Conservation (phyloP, 2,329 filamentous ascomycete species). For the Rosellinia necatrix region DNA sequence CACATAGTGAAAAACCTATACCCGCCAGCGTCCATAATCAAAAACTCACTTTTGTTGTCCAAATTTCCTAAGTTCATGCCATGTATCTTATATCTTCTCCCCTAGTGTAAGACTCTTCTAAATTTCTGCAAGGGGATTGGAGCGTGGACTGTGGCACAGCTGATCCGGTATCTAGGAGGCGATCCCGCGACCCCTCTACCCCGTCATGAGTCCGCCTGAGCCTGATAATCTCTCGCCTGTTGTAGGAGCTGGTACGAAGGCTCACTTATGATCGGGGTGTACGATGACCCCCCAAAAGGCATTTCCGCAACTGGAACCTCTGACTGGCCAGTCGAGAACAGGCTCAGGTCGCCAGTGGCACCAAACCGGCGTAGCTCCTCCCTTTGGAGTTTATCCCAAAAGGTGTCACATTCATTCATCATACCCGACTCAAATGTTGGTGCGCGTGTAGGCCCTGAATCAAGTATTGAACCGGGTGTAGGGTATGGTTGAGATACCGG, state of each 20-base stretch:
- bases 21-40: not conserved
- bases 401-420: constrained; percentile 25
- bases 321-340: constrained; percentile 36
- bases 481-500: constrained; percentile 26
- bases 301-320: constrained; percentile 31
- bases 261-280: constrained; percentile 24
- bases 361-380: constrained; percentile 33
- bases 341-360: constrained; percentile 35
- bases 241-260: constrained; percentile 30
- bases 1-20: not conserved
- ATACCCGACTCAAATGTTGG: constrained; percentile 19
- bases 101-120: not conserved
- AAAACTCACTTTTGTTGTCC: constrained; percentile 15
- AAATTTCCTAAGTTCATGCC: constrained; percentile 1
- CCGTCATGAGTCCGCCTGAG: not conserved
- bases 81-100: not conserved
- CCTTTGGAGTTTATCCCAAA: constrained; percentile 32
- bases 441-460: constrained; percentile 18
- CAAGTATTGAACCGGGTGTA: constrained; percentile 26
- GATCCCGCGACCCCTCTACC: not conserved
- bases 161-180: not conserved
- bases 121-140: not conserved
- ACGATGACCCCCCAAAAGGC: constrained; percentile 31
- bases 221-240: constrained; percentile 14
- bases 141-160: not conserved